These are phyloP conservation scores for Fusarium sp. DNA, from an alignment of 2,329 filamentous ascomycete genomes.

Conservation along the genomic window DNA sequence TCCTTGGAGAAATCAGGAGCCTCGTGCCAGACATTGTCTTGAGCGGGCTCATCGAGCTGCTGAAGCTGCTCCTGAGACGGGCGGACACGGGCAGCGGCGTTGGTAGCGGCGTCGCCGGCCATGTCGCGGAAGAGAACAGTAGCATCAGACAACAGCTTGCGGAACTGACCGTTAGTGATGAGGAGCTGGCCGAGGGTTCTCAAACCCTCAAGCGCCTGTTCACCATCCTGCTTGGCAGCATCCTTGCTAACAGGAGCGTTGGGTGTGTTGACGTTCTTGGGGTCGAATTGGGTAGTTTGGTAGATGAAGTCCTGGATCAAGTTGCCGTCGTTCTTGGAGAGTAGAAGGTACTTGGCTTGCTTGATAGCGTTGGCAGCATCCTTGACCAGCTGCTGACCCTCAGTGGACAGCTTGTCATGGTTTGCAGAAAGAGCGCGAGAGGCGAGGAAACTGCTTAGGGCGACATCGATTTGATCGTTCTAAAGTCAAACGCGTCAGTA, in stretches of 20 bases:
- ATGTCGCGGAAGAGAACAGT: slow-evolving; percentile 87
- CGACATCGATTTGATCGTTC: slow-evolving; percentile 97
- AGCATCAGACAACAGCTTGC: slow-evolving; percentile 81
- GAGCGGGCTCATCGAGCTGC: slow-evolving; percentile 85
- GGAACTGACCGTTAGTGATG: slow-evolving; percentile 96
- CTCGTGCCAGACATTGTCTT: slow-evolving; percentile 95
- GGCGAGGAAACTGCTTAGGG: slow-evolving; percentile 86
- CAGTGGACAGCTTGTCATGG: slow-evolving; percentile 80
- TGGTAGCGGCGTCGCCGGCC: slow-evolving; percentile 87
- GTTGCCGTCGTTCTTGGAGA: slow-evolving; percentile 96
- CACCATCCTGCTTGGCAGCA: slow-evolving; percentile 82
- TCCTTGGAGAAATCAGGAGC: slow-evolving; percentile 79
- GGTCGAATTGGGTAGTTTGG: slow-evolving; percentile 83
- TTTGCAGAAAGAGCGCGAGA: slow-evolving; percentile 78
- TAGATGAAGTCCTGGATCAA: slow-evolving; percentile 97
- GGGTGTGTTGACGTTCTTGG: slow-evolving; percentile 71
- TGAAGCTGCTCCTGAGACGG: slow-evolving; percentile 81
- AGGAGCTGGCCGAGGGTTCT: slow-evolving; percentile 89
- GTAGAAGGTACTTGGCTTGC: slow-evolving; percentile 83
- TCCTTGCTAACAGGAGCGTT: slow-evolving; percentile 79
- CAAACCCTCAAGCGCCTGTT: slow-evolving; percentile 85
- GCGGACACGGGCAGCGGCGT: slow-evolving; percentile 78
- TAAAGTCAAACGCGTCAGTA: slow-evolving; percentile 50
- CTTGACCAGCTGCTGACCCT: slow-evolving; percentile 81
- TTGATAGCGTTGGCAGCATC: slow-evolving; percentile 85